These are phyloP conservation scores for Nasturtium officinale DNA, from an alignment of 345 rosid species.

Conservation along the genomic window DNA sequence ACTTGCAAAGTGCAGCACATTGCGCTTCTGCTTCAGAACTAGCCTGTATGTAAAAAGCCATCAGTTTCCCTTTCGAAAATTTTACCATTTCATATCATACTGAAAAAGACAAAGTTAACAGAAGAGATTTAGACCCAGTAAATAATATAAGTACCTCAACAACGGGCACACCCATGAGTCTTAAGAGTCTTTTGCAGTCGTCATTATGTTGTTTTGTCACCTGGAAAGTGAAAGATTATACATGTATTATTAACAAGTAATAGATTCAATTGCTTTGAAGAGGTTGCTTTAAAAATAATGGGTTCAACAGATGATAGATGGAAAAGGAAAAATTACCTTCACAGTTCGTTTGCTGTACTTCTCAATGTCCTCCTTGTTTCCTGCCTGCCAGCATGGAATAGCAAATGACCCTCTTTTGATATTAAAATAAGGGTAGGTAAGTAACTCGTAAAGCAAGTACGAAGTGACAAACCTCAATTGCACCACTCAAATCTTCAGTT, in stretches of 20 bases:
- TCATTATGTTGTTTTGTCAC: conserved; percentile 90
- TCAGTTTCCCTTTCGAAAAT: conserved; percentile 13
- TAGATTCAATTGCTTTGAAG: conserved; percentile 2
- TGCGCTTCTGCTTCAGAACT: conserved; percentile 97
- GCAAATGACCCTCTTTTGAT: not conserved
- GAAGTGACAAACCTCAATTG: conserved; percentile 60
- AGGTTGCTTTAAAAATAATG: not conserved
- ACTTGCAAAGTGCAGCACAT: conserved; percentile 90
- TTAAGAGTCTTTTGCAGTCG: conserved; percentile 83
- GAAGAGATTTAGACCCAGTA: not conserved
- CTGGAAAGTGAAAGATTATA: conserved; percentile 45
- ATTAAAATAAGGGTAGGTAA: not conserved
- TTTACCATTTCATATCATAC: conserved; percentile 3
- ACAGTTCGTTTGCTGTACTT: conserved; percentile 92
- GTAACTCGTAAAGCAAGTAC: conserved; percentile 13
- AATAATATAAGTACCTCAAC: conserved; percentile 58
- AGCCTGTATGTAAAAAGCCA: conserved; percentile 57
- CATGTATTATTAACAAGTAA: not conserved
- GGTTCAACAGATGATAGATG: not conserved
- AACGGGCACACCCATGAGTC: conserved; percentile 94
- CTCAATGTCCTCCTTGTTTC: conserved; percentile 87
- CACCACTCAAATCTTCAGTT: conserved; percentile 62
- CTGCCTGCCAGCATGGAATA: conserved; percentile 48
- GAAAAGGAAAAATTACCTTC: conserved; percentile 53
- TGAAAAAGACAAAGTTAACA: not conserved